Base-by-base conservation (phyloP, 2,329 filamentous ascomycete species). In the Penicillium psychrosexuale region DNA sequence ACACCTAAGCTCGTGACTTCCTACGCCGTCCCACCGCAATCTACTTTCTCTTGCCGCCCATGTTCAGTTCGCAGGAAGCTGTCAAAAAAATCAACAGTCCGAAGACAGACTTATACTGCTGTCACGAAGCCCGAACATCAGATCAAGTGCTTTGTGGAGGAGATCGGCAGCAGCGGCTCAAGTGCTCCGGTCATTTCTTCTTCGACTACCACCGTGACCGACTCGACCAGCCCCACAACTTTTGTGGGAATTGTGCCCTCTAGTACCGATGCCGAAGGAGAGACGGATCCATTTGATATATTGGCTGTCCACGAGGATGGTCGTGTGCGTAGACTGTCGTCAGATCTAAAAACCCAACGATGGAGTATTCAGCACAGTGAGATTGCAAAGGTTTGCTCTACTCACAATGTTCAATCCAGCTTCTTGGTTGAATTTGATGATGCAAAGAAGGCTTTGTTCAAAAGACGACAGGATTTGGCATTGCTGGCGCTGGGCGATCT, bases 11-110 rank as follows among this genome's bases (percentile, higher is more conserved):
- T 84, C 8, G 75, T 84, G 17, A 80, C 82, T 33, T 85, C 84
- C 15, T 85, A 86, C 67, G 82, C 83, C 48, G 74, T 86, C 15
- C 82, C 84, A 34, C 84, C 84, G 28, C 79, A 84, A 64, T 80
- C 82, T 24, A 77, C 75, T 15, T 82, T 86, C 66, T 77, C 78
- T 51, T 81, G 81, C 49, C 75, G 80, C 33, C 84, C 84, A 49
- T 83, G 78, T 65, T 86, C 84, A 24, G 75, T 85, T 42, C 80
- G 82, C 66, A 74, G 76, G 58, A 82, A 80, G 66, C 68, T 75
- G 42, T 65, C 70, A 30, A 75, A 75, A 31, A 75, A 73, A 34
- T 69, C 70, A 11, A 63, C 69, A 3, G 73, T 79, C 1, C 78
- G 77, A 53, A 78, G 84, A 63, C 80, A 79, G 50, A 86, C 83